Evolutionary conservation across 2,329 filamentous ascomycete genomes (phyloP).

Genomic region (Colletotrichum sp.): DNA sequence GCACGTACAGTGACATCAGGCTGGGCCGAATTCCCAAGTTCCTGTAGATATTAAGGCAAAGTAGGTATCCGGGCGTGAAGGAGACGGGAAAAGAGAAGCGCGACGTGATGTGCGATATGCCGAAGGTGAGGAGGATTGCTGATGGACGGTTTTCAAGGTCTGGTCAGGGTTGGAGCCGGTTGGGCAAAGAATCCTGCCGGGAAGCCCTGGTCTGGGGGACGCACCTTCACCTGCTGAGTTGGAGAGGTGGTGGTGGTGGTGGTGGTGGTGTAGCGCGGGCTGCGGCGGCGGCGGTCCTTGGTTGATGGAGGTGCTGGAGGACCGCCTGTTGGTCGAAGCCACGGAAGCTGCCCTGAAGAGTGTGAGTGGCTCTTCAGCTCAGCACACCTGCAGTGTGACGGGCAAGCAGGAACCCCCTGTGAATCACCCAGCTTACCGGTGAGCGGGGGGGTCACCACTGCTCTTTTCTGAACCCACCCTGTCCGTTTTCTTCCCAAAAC

Average conservation of each 20-base stretch:
- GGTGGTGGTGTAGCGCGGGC: neutral
- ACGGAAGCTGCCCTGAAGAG: neutral
- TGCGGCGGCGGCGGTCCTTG: neutral
- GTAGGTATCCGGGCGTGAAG: slow-evolving; percentile 2
- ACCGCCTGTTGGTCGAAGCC: slow-evolving; percentile 4
- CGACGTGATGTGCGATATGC: slow-evolving; percentile 14
- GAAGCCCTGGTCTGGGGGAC: slow-evolving; percentile 11
- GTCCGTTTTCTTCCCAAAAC: slow-evolving; percentile 9
- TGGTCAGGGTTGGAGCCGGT: slow-evolving; percentile 16
- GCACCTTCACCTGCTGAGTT: neutral
- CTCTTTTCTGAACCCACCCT: slow-evolving; percentile 6
- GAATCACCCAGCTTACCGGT: neutral
- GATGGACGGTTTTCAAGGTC: slow-evolving; percentile 3
- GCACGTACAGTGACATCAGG: slow-evolving; percentile 20
- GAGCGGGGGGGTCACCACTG: neutral
- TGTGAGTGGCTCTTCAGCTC: neutral
- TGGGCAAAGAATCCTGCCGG: slow-evolving; percentile 1
- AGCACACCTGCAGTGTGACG: neutral
- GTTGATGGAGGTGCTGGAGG: neutral
- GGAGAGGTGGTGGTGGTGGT: neutral
- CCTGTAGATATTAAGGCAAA: slow-evolving; percentile 4
- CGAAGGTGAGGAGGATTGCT: slow-evolving; percentile 7
- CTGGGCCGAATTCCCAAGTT: neutral
- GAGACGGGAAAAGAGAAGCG: neutral
- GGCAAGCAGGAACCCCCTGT: neutral